Evolutionary conservation across 345 rosid genomes (phyloP).

Genomic region (Cardamine chenopodiifolia): DNA sequence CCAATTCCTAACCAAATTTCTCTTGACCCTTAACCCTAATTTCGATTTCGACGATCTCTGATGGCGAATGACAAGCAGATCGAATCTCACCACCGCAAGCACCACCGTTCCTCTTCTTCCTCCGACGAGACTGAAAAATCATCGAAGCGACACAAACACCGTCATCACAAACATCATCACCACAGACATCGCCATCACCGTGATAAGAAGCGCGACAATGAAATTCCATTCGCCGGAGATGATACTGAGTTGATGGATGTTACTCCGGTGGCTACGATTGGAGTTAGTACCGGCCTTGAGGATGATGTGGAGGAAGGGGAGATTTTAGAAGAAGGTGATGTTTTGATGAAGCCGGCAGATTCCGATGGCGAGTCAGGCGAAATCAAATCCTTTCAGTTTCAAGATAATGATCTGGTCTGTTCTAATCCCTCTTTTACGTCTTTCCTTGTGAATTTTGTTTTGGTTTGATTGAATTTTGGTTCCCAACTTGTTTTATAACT

Average conservation of each 20-base stretch:
- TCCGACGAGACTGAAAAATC: constrained; percentile 62
- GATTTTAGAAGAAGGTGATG: constrained; percentile 73
- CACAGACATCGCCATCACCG: constrained; percentile 62
- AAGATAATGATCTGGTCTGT: constrained; percentile 66
- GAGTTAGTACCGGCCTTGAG: constrained; percentile 40
- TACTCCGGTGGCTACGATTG: constrained; percentile 35
- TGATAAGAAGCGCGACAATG: constrained; percentile 62
- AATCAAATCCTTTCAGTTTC: constrained; percentile 44
- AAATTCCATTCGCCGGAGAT: constrained; percentile 39
- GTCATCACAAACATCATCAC: constrained; percentile 56
- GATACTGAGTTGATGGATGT: constrained; percentile 32
- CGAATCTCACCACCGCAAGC: constrained; percentile 72
- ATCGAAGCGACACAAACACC: constrained; percentile 79
- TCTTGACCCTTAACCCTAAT: constrained; percentile 51
- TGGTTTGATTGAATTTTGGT: constrained; percentile 12
- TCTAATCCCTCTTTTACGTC: constrained; percentile 43
- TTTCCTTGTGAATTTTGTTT: constrained; percentile 3
- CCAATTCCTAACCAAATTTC: neutral
- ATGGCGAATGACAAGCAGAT: constrained; percentile 56
- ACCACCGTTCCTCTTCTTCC: constrained; percentile 53
- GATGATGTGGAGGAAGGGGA: constrained; percentile 98
- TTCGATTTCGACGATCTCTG: constrained; percentile 27
- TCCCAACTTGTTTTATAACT: constrained; percentile 19
- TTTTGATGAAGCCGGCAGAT: constrained; percentile 23
- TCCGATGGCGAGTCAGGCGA: constrained; percentile 45